phyloP scores from a whole-genome alignment of 2,329 filamentous ascomycete species.

The Hymenoscyphus scutula region DNA sequence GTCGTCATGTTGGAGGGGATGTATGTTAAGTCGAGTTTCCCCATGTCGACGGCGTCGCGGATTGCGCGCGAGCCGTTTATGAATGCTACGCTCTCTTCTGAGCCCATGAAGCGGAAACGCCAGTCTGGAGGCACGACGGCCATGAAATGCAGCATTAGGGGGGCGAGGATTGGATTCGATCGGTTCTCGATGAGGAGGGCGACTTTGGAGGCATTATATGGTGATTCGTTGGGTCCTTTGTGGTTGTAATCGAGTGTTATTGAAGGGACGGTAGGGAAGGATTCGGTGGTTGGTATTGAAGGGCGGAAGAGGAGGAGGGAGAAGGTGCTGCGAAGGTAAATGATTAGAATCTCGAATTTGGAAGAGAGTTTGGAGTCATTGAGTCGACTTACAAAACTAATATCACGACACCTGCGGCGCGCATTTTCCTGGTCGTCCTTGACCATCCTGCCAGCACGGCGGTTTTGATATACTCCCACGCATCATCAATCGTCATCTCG shows the following conservation, averaged over 20 bases:
- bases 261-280: conserved; percentile 24
- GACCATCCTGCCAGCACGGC: conserved; percentile 29
- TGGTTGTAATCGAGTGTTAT: conserved; percentile 28
- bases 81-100: conserved; percentile 43
- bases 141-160: conserved; percentile 55
- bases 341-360: neutral
- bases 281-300: conserved; percentile 23
- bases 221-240: conserved; percentile 11
- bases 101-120: conserved; percentile 57
- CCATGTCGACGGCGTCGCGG: conserved; percentile 34
- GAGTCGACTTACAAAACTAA: conserved; percentile 28
- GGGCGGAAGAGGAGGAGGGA: conserved; percentile 26
- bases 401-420: conserved; percentile 27
- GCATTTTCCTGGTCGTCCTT: conserved; percentile 33
- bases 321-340: conserved; percentile 23
- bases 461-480: conserved; percentile 28
- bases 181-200: conserved; percentile 56
- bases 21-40: conserved; percentile 50
- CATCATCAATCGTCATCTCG: conserved; percentile 35
- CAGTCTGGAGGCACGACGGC: conserved; percentile 55
- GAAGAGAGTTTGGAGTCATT: too few relatives aligned
- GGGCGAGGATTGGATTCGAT: conserved; percentile 48
- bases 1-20: conserved; percentile 53
- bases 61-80: conserved; percentile 48
- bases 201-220: conserved; percentile 38